Conservation (phyloP, 1,139 yeast species). For the Meyerozyma sp. region DNA sequence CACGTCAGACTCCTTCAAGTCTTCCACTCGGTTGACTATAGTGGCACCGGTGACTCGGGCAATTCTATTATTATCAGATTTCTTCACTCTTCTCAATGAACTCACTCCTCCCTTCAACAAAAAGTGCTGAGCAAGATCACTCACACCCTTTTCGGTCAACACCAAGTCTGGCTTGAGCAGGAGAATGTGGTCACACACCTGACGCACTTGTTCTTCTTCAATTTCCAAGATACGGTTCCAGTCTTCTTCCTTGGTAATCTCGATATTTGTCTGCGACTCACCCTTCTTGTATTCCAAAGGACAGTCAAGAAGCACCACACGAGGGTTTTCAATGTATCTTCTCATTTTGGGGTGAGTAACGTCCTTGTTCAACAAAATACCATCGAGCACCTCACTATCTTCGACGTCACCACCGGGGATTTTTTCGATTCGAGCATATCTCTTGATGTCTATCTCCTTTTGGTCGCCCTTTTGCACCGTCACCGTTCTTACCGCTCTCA, state of each 20-base stretch:
- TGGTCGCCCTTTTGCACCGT: constrained; percentile 59
- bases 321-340: constrained; percentile 81
- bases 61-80: constrained; percentile 93
- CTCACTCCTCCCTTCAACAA: constrained; percentile 89
- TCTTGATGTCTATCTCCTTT: constrained; percentile 87
- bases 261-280: constrained; percentile 97
- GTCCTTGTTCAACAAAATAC: constrained; percentile 91
- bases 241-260: constrained; percentile 92
- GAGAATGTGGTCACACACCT: constrained; percentile 79
- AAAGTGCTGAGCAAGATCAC: constrained; percentile 96
- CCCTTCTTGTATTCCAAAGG: constrained; percentile 98
- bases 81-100: constrained; percentile 90
- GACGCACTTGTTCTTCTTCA: constrained; percentile 94
- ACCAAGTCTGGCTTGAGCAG: constrained; percentile 90
- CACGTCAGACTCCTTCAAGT: constrained; percentile 81
- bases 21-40: constrained; percentile 92
- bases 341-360: constrained; percentile 98
- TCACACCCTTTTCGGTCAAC: constrained; percentile 96
- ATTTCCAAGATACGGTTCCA: constrained; percentile 95
- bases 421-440: constrained; percentile 91
- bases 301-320: constrained; percentile 85
- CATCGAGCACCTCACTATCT: constrained; percentile 83
- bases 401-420: constrained; percentile 97
- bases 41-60: constrained; percentile 98
- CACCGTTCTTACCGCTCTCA: constrained; percentile 85